phyloP scores from a whole-genome alignment of 1,139 yeast species.

The Yamadazyma sp. region DNA sequence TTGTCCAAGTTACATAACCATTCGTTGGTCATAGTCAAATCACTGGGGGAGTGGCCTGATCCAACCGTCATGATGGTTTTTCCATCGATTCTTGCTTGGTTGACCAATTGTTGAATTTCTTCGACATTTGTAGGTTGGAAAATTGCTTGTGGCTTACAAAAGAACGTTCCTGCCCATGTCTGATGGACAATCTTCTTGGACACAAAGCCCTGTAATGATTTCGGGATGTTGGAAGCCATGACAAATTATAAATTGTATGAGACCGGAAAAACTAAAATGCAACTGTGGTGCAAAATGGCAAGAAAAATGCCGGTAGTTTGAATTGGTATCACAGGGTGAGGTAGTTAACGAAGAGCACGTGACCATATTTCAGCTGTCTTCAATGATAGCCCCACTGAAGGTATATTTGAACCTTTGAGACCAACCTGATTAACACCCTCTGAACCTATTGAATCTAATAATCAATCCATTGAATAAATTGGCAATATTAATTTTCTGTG shows the following conservation, averaged over 20 bases:
- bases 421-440: no score
- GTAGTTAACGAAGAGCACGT: no score
- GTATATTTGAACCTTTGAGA: no score
- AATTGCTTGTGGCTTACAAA: constrained; percentile 70
- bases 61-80: constrained; percentile 86
- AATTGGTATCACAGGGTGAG: no score
- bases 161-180: constrained; percentile 93
- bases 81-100: constrained; percentile 56
- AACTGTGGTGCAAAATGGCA: no score
- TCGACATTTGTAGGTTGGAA: constrained; percentile 72
- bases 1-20: constrained; percentile 90
- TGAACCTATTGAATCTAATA: no score
- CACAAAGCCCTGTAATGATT: constrained; percentile 30
- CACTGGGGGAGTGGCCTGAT: constrained; percentile 94
- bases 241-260: no score
- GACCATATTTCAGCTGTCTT: no score
- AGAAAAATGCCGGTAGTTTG: neutral
- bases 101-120: constrained; percentile 64
- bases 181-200: constrained; percentile 48
- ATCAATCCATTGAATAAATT: no score
- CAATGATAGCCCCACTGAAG: no score
- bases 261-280: neutral
- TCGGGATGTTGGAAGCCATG: constrained; percentile 25
- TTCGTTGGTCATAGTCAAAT: constrained; percentile 80
- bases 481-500: no score